Evolutionary conservation across 495 filamentous ascomycete species (phyloP), one percentile per base, ranked within the genome.

Genomic region (Aspergillus avenaceus): DNA sequence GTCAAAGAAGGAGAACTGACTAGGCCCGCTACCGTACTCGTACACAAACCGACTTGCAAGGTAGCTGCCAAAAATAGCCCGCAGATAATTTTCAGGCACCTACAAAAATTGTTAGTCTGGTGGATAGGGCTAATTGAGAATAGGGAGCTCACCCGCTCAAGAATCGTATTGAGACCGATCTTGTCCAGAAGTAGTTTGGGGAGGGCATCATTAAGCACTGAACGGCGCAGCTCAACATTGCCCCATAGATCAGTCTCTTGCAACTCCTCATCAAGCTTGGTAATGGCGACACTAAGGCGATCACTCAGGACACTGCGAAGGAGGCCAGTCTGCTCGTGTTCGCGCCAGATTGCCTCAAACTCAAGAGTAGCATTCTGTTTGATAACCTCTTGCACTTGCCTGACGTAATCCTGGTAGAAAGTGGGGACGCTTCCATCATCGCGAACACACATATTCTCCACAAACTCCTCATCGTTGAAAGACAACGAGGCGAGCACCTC

Each of bases 1-100:
- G 59, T 95, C 87, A 71, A 96, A 98, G 79, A 98, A 98, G 7
- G 93, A 89, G 73, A 98, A 97, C 63, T 97, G 95, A 75, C 85
- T 92, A 4, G 93, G 91, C 55, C 79, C 81, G 72, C 90, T 92
- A 64, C 93, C 93, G 66, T 88, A 90, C 64, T 93, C 80, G 67
- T 98, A 98, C 24, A 98, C 89, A 66, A 98, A 98, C 16, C 93
- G 84, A 60, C 87, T 92, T 24, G 93, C 93, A 54, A 98, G 73
- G 72, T 91, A 95, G 61, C 88, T 93, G 53, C 93, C 93, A 65
- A 98, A 98, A 64, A 98, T 97, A 41, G 92, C 84, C 41, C 90
- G 82, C 36, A 98, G 82, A 59, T 98, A 98, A 62, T 85, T 87
- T 47, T 95, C 87, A 2, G 93, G 93, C 27, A 98, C 91, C 83